These are phyloP conservation scores for Diatrype stigma DNA, from an alignment of 2,329 filamentous ascomycete genomes.

Conservation along the genomic window DNA sequence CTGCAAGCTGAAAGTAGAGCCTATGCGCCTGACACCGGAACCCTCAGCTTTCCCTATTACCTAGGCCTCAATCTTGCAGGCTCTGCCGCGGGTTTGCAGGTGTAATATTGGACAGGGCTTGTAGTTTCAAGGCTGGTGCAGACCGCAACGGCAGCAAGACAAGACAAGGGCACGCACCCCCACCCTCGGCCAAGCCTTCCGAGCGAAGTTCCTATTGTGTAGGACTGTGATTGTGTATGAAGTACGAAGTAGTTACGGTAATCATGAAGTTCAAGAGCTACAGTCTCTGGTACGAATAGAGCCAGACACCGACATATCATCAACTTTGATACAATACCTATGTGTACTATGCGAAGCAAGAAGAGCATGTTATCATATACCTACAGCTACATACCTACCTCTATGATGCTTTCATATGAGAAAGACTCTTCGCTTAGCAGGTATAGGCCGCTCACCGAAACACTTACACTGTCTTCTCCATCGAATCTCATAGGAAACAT, in stretches of 20 bases:
- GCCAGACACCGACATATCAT: no score
- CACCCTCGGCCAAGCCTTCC: background rate
- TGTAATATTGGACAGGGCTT: no score
- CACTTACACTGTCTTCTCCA: background rate
- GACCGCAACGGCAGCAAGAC: no score
- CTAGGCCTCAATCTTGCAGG: background rate
- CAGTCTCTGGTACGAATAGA: no score
- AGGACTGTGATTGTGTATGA: no score
- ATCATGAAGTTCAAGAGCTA: background rate
- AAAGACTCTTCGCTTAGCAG: no score
- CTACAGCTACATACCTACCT: no score
- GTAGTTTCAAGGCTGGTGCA: background rate
- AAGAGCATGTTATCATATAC: no score
- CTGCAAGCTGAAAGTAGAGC: background rate
- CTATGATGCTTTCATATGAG: no score
- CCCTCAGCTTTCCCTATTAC: background rate
- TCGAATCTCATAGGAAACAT: background rate
- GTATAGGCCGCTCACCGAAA: no score
- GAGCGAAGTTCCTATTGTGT: background rate
- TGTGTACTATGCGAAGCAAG: no score
- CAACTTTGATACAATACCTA: no score
- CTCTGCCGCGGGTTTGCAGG: background rate
- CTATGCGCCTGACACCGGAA: background rate
- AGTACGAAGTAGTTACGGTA: background rate
- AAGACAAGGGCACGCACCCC: background rate